These are phyloP conservation scores for Biscutella auriculata DNA, from an alignment of 441 rosid genomes.

Conservation along the genomic window DNA sequence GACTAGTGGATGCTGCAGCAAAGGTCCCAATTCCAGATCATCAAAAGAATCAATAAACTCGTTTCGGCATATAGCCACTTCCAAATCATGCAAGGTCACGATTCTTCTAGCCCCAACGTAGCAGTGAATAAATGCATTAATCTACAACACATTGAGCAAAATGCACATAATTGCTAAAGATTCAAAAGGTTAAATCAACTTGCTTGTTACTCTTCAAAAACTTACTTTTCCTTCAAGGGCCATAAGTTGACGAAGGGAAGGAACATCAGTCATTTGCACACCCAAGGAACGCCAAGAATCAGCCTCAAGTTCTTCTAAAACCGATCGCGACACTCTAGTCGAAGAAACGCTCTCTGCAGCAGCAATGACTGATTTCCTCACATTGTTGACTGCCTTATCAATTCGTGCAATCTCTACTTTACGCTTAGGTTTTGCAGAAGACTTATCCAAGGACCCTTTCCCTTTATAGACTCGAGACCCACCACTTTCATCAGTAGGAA, in stretches of 20 bases:
- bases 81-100: constrained; percentile 75
- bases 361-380: constrained; percentile 30
- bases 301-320: constrained; percentile 31
- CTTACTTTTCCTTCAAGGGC: constrained; percentile 57
- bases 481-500: constrained; percentile 5
- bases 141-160: constrained; percentile 29
- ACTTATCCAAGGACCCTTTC: constrained; percentile 3
- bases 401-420: constrained; percentile 28
- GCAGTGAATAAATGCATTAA: constrained; percentile 89
- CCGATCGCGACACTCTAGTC: constrained; percentile 51
- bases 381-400: constrained; percentile 38
- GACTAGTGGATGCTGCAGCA: constrained; percentile 62
- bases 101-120: constrained; percentile 67
- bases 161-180: neutral
- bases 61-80: constrained; percentile 60
- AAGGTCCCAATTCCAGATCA: constrained; percentile 75
- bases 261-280: constrained; percentile 60
- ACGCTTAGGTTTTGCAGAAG: constrained; percentile 5
- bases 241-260: constrained; percentile 55
- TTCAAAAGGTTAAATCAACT: neutral
- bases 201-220: no score
- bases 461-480: constrained; percentile 7
- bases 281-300: constrained; percentile 78
- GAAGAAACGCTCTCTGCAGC: constrained; percentile 54
- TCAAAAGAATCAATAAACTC: constrained; percentile 64